Conservation (phyloP, 2,329 filamentous ascomycete species). For the Apiospora malaysiana region DNA sequence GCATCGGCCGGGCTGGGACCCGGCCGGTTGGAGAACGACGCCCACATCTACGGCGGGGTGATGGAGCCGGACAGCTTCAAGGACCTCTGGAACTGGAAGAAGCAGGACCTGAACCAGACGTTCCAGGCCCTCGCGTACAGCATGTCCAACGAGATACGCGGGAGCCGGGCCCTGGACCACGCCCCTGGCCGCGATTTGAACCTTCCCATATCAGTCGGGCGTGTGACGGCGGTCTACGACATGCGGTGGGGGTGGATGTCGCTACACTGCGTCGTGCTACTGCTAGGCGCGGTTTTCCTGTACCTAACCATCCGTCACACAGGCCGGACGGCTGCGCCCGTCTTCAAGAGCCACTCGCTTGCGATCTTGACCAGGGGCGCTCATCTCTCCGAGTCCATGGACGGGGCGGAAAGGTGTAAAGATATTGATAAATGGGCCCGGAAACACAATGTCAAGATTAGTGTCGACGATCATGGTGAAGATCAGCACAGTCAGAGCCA, state of each 20-base stretch:
- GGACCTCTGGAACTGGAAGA: neutral
- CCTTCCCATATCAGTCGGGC: neutral
- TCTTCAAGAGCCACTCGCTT: neutral
- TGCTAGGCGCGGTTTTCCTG: neutral
- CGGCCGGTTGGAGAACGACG: neutral
- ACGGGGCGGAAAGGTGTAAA: neutral
- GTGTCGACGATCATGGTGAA: neutral
- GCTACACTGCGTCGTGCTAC: neutral
- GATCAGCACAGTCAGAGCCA: neutral
- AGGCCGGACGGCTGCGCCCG: neutral
- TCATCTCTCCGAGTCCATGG: neutral
- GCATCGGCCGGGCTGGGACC: neutral
- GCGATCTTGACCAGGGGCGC: neutral
- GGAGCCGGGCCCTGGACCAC: neutral
- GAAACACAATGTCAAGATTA: neutral
- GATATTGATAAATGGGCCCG: neutral
- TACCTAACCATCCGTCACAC: neutral
- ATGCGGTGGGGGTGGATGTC: neutral
- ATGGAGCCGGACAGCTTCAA: conserved; percentile 5
- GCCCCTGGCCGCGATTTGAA: neutral
- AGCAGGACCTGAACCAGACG: neutral
- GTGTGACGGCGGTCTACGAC: neutral
- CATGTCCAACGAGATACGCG: conserved; percentile 14
- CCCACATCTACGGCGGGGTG: neutral
- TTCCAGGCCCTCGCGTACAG: conserved; percentile 13